Evolutionary conservation across 1,284 basidiomycete species (phyloP).

Genomic region (Boletus semigastroideus): DNA sequence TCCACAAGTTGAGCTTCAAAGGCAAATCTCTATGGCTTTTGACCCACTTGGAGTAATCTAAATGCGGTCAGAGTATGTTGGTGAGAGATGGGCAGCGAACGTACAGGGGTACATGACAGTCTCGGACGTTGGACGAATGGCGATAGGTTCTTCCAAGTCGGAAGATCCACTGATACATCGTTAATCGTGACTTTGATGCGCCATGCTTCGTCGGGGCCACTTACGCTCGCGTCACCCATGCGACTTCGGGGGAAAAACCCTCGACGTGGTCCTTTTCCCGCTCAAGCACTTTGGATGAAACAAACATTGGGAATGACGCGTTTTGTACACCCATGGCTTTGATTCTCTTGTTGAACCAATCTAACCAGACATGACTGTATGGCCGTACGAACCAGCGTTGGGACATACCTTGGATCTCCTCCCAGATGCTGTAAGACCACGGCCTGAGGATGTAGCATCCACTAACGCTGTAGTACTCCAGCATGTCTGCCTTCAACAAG

Average conservation of each 20-base stretch:
- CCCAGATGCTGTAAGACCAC: conserved; percentile 98
- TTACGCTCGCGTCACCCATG: conserved; percentile 97
- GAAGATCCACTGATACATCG: conserved; percentile 68
- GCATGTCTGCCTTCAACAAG: conserved; percentile 97
- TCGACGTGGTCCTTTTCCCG: conserved; percentile 99
- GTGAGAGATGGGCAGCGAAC: conserved; percentile 25
- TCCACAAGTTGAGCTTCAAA: conserved; percentile 98
- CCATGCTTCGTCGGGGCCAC: conserved; percentile 31
- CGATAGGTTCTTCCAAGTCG: conserved; percentile 96
- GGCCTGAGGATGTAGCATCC: conserved; percentile 99
- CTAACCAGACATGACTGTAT: conserved; percentile 38
- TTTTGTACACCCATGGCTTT: conserved; percentile 96
- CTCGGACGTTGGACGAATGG: conserved; percentile 97
- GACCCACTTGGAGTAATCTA: conserved; percentile 97
- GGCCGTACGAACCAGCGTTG: conserved; percentile 34
- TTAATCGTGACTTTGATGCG: not conserved
- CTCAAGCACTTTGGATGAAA: conserved; percentile 91
- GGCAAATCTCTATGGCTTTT: conserved; percentile 97
- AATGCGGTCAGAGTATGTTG: conserved; percentile 4
- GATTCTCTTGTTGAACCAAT: conserved; percentile 91
- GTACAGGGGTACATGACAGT: conserved; percentile 97
- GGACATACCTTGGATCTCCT: conserved; percentile 82
- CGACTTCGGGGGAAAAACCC: conserved; percentile 99
- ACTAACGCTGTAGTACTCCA: conserved; percentile 98
- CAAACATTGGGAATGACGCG: conserved; percentile 99